Evolutionary conservation across 352 stramenopile genomes (phyloP).

Genomic region (Saprolegnia diclina): DNA sequence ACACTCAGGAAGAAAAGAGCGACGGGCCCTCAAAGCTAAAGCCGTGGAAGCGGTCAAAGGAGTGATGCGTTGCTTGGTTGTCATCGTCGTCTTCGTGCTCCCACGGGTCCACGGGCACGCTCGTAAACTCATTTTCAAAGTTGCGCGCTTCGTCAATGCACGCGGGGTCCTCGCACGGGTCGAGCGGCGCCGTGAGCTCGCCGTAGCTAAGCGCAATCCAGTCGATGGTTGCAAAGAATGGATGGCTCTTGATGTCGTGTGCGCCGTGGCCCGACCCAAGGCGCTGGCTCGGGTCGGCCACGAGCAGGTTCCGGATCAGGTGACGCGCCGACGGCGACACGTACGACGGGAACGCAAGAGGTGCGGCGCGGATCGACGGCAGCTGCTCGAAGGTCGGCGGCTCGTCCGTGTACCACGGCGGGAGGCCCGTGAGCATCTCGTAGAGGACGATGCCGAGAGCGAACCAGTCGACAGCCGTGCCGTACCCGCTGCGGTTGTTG

Average conservation of each 20-base stretch:
- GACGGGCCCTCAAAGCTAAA: constrained; percentile 80
- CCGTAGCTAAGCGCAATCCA: constrained; percentile 63
- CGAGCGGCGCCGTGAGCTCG: constrained; percentile 52
- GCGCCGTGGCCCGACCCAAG: constrained; percentile 47
- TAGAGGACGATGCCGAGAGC: constrained; percentile 70
- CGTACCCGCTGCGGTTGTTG: constrained; percentile 42
- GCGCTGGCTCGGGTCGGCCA: constrained; percentile 38
- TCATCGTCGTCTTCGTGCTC: constrained; percentile 36
- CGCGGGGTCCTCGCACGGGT: constrained; percentile 45
- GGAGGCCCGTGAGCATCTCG: constrained; percentile 68
- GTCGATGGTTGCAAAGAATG: constrained; percentile 59
- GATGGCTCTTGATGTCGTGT: constrained; percentile 49
- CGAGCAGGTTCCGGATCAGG: constrained; percentile 49
- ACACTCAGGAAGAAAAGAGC: not conserved
- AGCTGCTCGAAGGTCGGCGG: constrained; percentile 36
- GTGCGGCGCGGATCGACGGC: constrained; percentile 41
- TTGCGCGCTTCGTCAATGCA: constrained; percentile 65
- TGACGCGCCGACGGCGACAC: constrained; percentile 45
- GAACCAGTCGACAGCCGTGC: constrained; percentile 77
- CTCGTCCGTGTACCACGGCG: constrained; percentile 71
- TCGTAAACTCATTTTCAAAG: constrained; percentile 84
- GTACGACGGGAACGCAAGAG: constrained; percentile 51
- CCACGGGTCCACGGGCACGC: constrained; percentile 38
- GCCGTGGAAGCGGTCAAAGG: constrained; percentile 68
- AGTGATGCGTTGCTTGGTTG: constrained; percentile 27